Percentiles rank a stretch among this genome's conserved stretches.
Evolutionary conservation across 2,329 filamentous ascomycete species (phyloP).

Genomic region (Neofusicoccum sp.): DNA sequence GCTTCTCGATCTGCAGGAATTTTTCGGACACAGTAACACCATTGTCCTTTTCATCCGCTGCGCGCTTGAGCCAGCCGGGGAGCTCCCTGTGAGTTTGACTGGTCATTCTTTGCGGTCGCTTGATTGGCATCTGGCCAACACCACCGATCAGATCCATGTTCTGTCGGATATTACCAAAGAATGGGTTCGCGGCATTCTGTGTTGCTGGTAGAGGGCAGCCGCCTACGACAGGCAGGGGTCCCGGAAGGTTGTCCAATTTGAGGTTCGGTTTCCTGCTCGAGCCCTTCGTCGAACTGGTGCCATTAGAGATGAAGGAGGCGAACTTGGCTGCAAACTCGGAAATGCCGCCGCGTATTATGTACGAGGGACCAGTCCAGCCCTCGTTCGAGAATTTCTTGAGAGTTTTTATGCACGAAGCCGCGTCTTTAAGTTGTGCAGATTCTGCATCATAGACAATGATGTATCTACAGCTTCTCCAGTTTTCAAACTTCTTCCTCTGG

Average conservation of each 20-base stretch:
- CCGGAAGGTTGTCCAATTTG: conserved; percentile 55
- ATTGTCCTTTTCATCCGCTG: conserved; percentile 67
- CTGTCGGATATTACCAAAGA: conserved; percentile 94
- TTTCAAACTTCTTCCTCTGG: conserved; percentile 72
- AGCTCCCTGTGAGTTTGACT: conserved; percentile 55
- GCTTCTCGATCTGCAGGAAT: conserved; percentile 81
- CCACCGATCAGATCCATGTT: conserved; percentile 95
- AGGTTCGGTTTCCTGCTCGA: conserved; percentile 17
- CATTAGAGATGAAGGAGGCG: conserved; percentile 46
- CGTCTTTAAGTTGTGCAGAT: conserved; percentile 79
- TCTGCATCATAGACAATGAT: conserved; percentile 87
- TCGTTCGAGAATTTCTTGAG: conserved; percentile 90
- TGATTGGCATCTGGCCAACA: conserved; percentile 76
- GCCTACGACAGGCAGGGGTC: conserved; percentile 76
- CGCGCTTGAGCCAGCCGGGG: conserved; percentile 76
- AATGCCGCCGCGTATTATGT: conserved; percentile 83
- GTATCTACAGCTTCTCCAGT: conserved; percentile 72
- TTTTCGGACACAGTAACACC: conserved; percentile 80
- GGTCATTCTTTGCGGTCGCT: conserved; percentile 58
- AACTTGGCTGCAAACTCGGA: conserved; percentile 69
- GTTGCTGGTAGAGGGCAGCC: conserved; percentile 79
- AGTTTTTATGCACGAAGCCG: conserved; percentile 78
- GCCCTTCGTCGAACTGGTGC: not conserved
- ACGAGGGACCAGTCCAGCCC: conserved; percentile 73
- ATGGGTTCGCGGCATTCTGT: conserved; percentile 75